Percentiles rank a stretch among this genome's conserved stretches.
Conservation (phyloP, 345 rosid genomes). For the Laguncularia racemosa region DNA sequence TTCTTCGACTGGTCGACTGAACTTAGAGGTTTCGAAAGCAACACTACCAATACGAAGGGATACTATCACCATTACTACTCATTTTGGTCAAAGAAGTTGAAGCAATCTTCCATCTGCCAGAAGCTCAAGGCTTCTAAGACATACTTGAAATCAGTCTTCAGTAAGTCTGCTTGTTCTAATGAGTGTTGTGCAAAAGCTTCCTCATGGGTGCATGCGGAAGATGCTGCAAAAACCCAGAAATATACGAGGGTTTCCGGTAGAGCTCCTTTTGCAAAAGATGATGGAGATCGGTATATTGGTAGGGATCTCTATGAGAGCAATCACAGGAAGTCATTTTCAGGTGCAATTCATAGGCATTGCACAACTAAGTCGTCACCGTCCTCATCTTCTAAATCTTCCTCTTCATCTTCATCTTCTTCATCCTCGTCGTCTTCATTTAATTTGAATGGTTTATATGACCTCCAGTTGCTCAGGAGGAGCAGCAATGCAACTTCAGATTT, state of each 20-base stretch:
- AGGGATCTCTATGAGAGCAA: conserved; percentile 22
- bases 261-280: conserved; percentile 17
- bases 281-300: conserved; percentile 18
- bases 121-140: conserved; percentile 60
- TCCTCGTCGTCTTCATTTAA: conserved; percentile 60
- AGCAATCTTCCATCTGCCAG: conserved; percentile 41
- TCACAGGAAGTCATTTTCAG: conserved; percentile 83
- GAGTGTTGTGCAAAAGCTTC: conserved; percentile 30
- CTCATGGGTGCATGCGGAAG: conserved; percentile 17
- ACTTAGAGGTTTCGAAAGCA: conserved; percentile 23
- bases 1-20: conserved; percentile 57
- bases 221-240: conserved; percentile 6
- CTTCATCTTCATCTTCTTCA: conserved; percentile 39
- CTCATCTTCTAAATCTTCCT: conserved; percentile 20
- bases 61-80: conserved; percentile 23
- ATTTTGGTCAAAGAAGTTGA: conserved; percentile 42
- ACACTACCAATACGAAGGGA: too few relatives aligned
- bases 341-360: conserved; percentile 59
- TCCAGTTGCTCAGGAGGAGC: conserved; percentile 55
- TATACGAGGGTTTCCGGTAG: neutral
- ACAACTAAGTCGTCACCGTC: conserved; percentile 32
- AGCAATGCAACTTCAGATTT: conserved; percentile 47
- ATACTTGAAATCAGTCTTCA: conserved; percentile 54
- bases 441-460: conserved; percentile 43
- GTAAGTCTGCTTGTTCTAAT: conserved; percentile 49